Evolutionary conservation across 148 eudicot genomes (phyloP), one percentile per base, ranked within the genome.

Genomic region (Fagopyrum homotropicum): DNA sequence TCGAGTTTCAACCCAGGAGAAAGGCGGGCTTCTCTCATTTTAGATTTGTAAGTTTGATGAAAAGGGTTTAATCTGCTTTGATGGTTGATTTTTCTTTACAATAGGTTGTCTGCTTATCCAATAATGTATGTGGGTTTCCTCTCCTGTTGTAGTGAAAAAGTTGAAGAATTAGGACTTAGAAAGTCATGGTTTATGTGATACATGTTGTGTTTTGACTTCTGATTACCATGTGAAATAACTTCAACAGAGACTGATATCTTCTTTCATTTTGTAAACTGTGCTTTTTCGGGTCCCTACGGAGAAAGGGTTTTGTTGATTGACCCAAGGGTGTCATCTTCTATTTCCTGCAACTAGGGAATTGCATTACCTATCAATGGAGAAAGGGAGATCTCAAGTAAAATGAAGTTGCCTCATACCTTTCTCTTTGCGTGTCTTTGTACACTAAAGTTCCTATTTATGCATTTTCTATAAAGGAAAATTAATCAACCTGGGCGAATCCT

Each of bases 161-260:
- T 29, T 61, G 44, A 12, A 29, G 29, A 61, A 8, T 26, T 29
- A 61, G 68, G 68, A 61, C 43, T 26, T 26, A 29, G 14, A 61
- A 26, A 61, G 29, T 4, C 35, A 7, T 59, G 35, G 35, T 35
- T 9, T 15, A 30, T 64, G 69, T 12, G 4, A 30, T 64, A 64
- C 14, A 64, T n/a, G 45, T 35, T 4, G 69, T 35, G 69, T 59
- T 59, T 59, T 59, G 40, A 59, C 22, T 59, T 29, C 1, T 59
- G 40, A 35, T 35, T 35, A 35, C 40, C 64, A 59, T 64, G 69
- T 64, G 69, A 64, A 63, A 64, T 35, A 35, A 64, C 52, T 56
- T 56, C 69, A 64, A 64, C 64, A 35, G 35, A 4, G 69, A 30
- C 69, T 63, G 6, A 0, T 63, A 9, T 30, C n/a, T 11, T 63